phyloP scores from a whole-genome alignment of 1,139 yeast genomes.

The Diutina siamensis region DNA sequence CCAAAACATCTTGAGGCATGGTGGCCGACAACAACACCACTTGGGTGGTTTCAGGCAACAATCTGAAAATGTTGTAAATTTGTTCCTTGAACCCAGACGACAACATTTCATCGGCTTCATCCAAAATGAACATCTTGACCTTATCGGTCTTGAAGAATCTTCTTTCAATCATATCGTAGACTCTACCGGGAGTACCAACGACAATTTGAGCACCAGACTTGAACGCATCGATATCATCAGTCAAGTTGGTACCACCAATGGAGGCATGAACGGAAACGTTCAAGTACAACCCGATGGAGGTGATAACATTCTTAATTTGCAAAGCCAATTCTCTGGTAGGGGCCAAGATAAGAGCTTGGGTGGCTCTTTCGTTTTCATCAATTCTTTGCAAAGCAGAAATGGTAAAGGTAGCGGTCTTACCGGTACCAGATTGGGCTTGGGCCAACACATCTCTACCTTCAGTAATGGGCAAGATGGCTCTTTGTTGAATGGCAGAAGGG shows the following conservation, averaged over 20 bases:
- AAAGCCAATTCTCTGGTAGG: constrained; percentile 99
- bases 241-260: constrained; percentile 94
- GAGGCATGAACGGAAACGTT: constrained; percentile 94
- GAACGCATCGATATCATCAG: constrained; percentile 87
- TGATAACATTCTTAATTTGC: constrained; percentile 94
- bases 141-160: constrained; percentile 81
- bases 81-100: constrained; percentile 96
- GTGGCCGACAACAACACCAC: constrained; percentile 96
- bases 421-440: constrained; percentile 99
- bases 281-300: constrained; percentile 89
- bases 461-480: constrained; percentile 94
- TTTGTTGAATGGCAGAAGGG: constrained; percentile 96
- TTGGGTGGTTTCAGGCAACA: constrained; percentile 90
- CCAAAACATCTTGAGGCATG: constrained; percentile 95
- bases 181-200: constrained; percentile 99
- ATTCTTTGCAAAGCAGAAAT: constrained; percentile 93
- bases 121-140: constrained; percentile 94
- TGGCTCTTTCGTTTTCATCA: constrained; percentile 62
- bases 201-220: constrained; percentile 91
- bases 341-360: constrained; percentile 91
- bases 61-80: constrained; percentile 91
- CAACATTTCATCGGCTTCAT: constrained; percentile 99
- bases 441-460: constrained; percentile 97
- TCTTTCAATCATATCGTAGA: constrained; percentile 93
- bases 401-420: constrained; percentile 99